Evolutionary conservation across 2,329 filamentous ascomycete genomes (phyloP).

Genomic region (Aspergillus texensis): DNA sequence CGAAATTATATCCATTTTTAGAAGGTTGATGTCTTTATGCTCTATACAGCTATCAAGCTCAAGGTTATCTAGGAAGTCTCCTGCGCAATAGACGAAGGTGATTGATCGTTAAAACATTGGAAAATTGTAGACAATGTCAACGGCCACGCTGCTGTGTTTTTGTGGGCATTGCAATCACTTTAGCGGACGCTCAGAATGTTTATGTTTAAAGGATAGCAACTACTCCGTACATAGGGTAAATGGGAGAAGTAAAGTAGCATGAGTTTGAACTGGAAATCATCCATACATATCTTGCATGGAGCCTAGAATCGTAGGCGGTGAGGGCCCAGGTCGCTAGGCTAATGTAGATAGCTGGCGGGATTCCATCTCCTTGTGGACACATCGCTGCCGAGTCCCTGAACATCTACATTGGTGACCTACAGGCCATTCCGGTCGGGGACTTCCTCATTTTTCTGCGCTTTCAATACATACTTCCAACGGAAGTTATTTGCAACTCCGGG

Average conservation of each 20-base stretch:
- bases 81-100: neutral
- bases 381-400: constrained; percentile 29
- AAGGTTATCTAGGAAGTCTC: neutral
- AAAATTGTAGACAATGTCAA: neutral
- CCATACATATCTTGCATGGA: neutral
- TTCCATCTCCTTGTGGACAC: constrained; percentile 37
- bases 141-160: neutral
- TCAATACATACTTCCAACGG: constrained; percentile 12
- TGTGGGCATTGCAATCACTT: neutral
- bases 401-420: constrained; percentile 15
- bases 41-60: neutral
- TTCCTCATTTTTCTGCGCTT: constrained; percentile 12
- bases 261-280: neutral
- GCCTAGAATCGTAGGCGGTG: constrained; percentile 28
- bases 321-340: constrained; percentile 27
- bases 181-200: neutral
- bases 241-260: neutral
- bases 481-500: constrained; percentile 18
- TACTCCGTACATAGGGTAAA: too few relatives aligned
- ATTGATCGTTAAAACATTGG: neutral
- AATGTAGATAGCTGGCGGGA: constrained; percentile 36
- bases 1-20: constrained; percentile 14
- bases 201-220: neutral
- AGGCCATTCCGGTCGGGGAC: constrained; percentile 24
- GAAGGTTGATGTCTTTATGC: neutral